phyloP scores from a whole-genome alignment of 2,329 filamentous ascomycete genomes.

The Chalara sp. region DNA sequence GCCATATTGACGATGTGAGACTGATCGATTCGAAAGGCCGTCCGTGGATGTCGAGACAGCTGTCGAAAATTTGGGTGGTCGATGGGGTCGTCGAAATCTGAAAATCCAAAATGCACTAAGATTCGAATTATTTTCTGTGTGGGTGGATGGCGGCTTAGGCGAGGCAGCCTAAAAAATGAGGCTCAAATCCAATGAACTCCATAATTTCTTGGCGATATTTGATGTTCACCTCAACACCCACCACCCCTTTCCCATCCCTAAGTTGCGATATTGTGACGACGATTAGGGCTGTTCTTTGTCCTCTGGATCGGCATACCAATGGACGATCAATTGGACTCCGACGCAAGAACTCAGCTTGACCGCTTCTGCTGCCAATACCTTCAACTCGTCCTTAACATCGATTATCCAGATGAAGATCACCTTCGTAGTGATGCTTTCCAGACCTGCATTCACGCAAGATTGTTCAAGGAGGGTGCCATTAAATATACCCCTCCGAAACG shows the following conservation, averaged over 20 bases:
- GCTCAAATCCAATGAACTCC: no score
- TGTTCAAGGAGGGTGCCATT: conserved; percentile 56
- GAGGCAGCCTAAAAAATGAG: no score
- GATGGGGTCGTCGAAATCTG: conserved; percentile 14
- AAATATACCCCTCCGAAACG: conserved; percentile 55
- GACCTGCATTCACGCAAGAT: conserved; percentile 52
- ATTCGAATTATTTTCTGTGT: no score
- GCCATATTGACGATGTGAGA: conserved; percentile 68
- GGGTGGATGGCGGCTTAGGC: no score
- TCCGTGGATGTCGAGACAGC: conserved; percentile 23
- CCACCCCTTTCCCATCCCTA: no score
- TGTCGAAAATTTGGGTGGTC: conserved; percentile 21
- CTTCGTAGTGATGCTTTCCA: conserved; percentile 60
- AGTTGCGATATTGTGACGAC: no score
- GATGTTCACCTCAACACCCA: no score
- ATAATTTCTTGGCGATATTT: no score
- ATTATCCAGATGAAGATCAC: conserved; percentile 52
- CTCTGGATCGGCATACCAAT: conserved; percentile 7
- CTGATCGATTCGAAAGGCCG: conserved; percentile 23
- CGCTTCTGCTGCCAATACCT: conserved; percentile 71
- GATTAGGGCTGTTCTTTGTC: no score
- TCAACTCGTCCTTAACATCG: conserved; percentile 55
- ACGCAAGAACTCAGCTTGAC: conserved; percentile 29
- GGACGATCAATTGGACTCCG: conserved; percentile 20
- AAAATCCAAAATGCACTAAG: conserved; percentile 15